Evolutionary conservation across 176 grass and related monocot species (phyloP).

Genomic region (Alopecurus myosuroides): DNA sequence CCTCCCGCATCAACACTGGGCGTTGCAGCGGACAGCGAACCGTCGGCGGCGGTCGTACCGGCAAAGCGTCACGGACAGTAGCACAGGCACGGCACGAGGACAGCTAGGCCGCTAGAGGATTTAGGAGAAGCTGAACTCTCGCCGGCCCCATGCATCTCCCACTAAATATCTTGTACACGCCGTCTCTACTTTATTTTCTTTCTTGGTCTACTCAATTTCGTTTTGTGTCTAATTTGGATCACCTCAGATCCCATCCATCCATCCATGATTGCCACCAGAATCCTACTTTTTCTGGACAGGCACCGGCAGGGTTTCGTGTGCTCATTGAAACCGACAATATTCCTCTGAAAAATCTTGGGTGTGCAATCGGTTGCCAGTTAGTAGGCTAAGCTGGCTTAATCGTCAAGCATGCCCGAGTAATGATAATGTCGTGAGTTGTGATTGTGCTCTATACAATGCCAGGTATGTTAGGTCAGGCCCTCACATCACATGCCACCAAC

Average conservation of each 20-base stretch:
- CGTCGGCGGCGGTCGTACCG: background rate
- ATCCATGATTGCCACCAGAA: background rate
- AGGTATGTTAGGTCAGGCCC: background rate
- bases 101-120: background rate
- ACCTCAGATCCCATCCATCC: background rate
- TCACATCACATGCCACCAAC: background rate
- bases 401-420: background rate
- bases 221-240: constrained; percentile 5
- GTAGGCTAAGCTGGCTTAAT: background rate
- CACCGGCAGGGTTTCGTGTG: background rate
- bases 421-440: background rate
- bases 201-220: background rate
- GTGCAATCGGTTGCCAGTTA: background rate
- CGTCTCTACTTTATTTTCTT: background rate
- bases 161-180: background rate
- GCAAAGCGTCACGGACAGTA: background rate
- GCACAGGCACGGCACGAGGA: background rate
- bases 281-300: background rate
- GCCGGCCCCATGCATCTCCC: background rate
- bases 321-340: background rate
- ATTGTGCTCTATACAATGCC: background rate
- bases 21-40: background rate
- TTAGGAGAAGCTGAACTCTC: constrained; percentile 12
- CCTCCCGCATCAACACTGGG: background rate
- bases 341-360: background rate